These are phyloP conservation scores for Cubamyces sp. DNA, from an alignment of 768 basidiomycete species.

Conservation along the genomic window DNA sequence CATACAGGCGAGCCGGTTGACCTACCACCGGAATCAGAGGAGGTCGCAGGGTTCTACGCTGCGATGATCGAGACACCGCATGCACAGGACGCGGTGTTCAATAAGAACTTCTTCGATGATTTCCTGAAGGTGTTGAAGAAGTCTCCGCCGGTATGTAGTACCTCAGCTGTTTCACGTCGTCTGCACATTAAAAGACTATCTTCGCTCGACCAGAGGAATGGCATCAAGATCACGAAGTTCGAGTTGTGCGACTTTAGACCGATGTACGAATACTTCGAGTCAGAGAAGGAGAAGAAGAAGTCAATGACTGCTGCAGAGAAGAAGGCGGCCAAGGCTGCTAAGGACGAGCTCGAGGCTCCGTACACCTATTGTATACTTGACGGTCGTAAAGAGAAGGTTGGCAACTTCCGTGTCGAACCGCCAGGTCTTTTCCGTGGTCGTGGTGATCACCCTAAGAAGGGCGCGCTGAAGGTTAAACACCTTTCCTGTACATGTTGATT, in stretches of 20 bases:
- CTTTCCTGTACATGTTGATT: not conserved
- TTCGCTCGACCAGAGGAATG: conserved; percentile 54
- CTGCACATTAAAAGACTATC: no score
- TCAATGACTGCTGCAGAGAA: conserved; percentile 82
- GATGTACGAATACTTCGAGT: conserved; percentile 92
- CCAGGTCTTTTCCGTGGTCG: conserved; percentile 98
- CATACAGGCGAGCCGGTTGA: conserved; percentile 72
- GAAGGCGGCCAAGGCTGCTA: conserved; percentile 85
- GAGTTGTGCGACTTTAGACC: conserved; percentile 91
- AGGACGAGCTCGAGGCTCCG: conserved; percentile 81
- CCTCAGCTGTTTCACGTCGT: not conserved
- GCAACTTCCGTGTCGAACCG: conserved; percentile 98
- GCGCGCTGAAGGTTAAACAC: conserved; percentile 77
- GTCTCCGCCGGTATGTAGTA: conserved; percentile 75
- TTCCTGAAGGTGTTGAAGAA: conserved; percentile 78
- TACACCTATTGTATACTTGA: conserved; percentile 89
- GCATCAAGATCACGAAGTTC: conserved; percentile 74
- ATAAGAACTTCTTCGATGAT: conserved; percentile 95
- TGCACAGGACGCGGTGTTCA: conserved; percentile 84
- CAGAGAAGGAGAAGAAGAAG: conserved; percentile 93
- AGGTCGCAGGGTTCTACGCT: conserved; percentile 96
- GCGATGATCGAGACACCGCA: conserved; percentile 93
- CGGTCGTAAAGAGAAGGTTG: conserved; percentile 96
- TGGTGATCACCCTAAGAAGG: conserved; percentile 98
- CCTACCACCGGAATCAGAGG: conserved; percentile 86